Conservation (phyloP, 2,329 filamentous ascomycete genomes). For the Ophiostoma ulmi region DNA sequence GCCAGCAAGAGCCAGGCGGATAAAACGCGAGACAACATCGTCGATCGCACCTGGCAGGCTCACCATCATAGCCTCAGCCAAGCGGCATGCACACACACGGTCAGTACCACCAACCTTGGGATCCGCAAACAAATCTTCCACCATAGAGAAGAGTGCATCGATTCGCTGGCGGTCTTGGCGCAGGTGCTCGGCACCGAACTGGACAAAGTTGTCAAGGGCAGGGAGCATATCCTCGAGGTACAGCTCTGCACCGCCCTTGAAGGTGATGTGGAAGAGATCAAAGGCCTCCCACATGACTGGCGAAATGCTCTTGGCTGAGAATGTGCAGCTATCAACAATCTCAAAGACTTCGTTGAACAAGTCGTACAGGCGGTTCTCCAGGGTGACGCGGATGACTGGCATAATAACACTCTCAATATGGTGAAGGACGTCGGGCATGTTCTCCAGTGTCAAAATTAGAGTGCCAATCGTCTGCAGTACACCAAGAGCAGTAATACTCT, state of each 20-base stretch:
- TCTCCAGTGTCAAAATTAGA: constrained; percentile 91
- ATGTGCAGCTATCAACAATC: constrained; percentile 98
- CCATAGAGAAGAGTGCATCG: constrained; percentile 86
- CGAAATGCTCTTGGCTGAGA: constrained; percentile 92
- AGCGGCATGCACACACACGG: constrained; percentile 93
- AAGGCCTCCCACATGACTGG: constrained; percentile 98
- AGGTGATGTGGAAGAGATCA: constrained; percentile 91
- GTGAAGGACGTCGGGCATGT: constrained; percentile 88
- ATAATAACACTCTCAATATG: constrained; percentile 95
- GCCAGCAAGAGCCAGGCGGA: constrained; percentile 80
- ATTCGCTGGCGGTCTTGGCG: constrained; percentile 81
- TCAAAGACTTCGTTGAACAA: constrained; percentile 98
- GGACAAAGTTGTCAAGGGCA: constrained; percentile 94
- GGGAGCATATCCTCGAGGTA: constrained; percentile 99
- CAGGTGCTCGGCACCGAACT: constrained; percentile 78
- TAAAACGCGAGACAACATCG: constrained; percentile 80
- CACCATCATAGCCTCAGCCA: constrained; percentile 95
- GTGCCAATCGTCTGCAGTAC: constrained; percentile 97
- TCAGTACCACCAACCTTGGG: constrained; percentile 90
- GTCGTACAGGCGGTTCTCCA: constrained; percentile 97
- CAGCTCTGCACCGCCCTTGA: constrained; percentile 93
- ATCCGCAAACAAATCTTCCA: constrained; percentile 88
- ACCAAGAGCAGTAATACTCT: constrained; percentile 94
- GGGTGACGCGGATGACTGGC: constrained; percentile 91
- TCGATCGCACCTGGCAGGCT: constrained; percentile 86